These are phyloP conservation scores for Ceratocystis smalleyi DNA, from an alignment of 2,329 filamentous ascomycete species.

Conservation along the genomic window DNA sequence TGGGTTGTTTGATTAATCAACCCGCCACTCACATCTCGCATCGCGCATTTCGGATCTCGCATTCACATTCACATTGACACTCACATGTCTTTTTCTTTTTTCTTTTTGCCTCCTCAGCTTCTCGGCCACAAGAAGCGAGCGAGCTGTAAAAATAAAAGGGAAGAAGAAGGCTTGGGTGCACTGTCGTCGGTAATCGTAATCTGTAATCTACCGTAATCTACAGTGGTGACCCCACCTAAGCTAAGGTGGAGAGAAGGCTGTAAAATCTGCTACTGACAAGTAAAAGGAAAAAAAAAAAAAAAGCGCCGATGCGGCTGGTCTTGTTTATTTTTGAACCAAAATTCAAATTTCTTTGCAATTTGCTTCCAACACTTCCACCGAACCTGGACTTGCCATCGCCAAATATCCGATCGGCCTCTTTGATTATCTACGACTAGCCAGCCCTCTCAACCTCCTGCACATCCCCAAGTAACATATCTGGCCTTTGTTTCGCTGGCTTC, in stretches of 20 bases:
- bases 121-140: neutral
- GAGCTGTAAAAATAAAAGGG: neutral
- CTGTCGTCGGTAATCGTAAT: neutral
- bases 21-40: neutral
- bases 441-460: neutral
- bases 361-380: neutral
- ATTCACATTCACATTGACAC: neutral
- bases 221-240: neutral
- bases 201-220: too few species aligned
- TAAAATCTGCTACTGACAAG: neutral
- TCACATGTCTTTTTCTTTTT: neutral
- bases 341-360: neutral
- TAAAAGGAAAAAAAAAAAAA: neutral
- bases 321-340: neutral
- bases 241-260: neutral
- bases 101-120: neutral
- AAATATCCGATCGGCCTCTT: neutral
- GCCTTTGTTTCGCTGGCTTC: neutral
- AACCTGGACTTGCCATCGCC: neutral
- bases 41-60: neutral
- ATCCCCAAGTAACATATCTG: neutral
- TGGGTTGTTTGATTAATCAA: neutral
- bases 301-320: slow-evolving; percentile 1
- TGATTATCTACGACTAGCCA: neutral
- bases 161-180: neutral